Evolutionary conservation across 805 yeast genomes (phyloP).

Genomic region (Zygosaccharomyces bisporus): DNA sequence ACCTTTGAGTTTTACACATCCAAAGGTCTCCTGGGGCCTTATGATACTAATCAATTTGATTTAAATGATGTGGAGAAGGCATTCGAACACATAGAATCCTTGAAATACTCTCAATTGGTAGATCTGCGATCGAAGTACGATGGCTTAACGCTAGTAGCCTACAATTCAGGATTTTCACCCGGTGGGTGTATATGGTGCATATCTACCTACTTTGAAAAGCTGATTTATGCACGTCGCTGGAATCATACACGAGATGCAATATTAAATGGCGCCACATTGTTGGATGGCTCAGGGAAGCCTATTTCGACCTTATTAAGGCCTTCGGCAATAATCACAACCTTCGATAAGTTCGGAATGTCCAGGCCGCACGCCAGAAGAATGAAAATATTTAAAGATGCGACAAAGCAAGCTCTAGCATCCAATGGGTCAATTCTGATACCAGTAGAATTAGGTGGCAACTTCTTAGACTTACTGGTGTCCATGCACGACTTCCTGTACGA

Average conservation of each 20-base stretch:
- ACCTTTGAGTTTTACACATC: conserved; percentile 80
- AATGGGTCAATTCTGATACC: conserved; percentile 77
- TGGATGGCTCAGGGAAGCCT: conserved; percentile 56
- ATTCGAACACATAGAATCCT: conserved; percentile 63
- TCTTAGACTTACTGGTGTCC: conserved; percentile 71
- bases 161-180: conserved; percentile 85
- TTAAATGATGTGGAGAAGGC: conserved; percentile 71
- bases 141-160: conserved; percentile 68
- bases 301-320: conserved; percentile 69
- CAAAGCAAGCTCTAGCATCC: conserved; percentile 42
- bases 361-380: conserved; percentile 59
- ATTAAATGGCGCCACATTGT: conserved; percentile 63
- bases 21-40: conserved; percentile 72
- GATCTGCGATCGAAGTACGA: conserved; percentile 55
- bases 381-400: conserved; percentile 61
- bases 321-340: conserved; percentile 72
- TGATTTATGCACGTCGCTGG: conserved; percentile 92
- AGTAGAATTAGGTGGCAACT: conserved; percentile 72
- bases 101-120: conserved; percentile 78
- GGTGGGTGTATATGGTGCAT: conserved; percentile 93
- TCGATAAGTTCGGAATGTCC: conserved; percentile 53
- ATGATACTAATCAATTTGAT: conserved; percentile 53
- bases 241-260: conserved; percentile 89
- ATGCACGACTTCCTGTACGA: conserved; percentile 60
- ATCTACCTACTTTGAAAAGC: conserved; percentile 66